Conservation (phyloP, 257 asterid species). For the Primulina tabacum region DNA sequence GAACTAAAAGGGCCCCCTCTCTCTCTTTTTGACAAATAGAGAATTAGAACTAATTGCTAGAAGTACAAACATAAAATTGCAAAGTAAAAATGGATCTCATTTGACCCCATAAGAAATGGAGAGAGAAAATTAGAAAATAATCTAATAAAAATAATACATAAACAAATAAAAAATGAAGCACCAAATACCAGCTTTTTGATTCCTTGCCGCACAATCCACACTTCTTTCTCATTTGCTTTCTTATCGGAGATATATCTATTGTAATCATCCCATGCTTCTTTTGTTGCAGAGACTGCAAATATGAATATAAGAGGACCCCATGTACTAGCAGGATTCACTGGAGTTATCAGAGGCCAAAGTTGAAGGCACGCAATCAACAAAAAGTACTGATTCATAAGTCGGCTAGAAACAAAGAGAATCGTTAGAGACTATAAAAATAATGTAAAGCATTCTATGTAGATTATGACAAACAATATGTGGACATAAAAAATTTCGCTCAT, state of each 20-base stretch:
- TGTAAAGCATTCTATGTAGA: constrained; percentile 2
- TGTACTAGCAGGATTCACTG: constrained; percentile 99
- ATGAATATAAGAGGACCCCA: constrained; percentile 99
- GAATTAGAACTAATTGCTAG: constrained; percentile 10
- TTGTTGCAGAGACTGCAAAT: constrained; percentile 94
- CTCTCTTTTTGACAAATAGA: constrained; percentile 7
- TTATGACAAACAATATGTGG: constrained; percentile 6
- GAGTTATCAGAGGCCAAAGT: constrained; percentile 97
- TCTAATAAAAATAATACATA: constrained; percentile 10
- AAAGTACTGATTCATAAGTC: constrained; percentile 98
- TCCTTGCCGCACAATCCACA: constrained; percentile 89
- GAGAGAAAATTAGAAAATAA: background rate
- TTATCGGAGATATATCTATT: constrained; percentile 90
- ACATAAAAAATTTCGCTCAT: background rate
- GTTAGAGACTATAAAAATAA: constrained; percentile 29
- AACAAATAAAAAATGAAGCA: constrained; percentile 21
- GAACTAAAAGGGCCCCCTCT: background rate
- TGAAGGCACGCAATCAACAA: constrained; percentile 99
- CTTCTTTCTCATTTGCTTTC: constrained; percentile 96
- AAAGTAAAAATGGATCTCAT: constrained; percentile 18
- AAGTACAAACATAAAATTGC: constrained; percentile 20
- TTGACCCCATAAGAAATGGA: constrained; percentile 11
- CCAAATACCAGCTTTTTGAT: constrained; percentile 65
- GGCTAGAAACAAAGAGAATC: constrained; percentile 58
- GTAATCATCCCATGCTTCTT: constrained; percentile 99